These are phyloP conservation scores for Sporothrix schenckii DNA, from an alignment of 2,329 filamentous ascomycete genomes.

Conservation along the genomic window DNA sequence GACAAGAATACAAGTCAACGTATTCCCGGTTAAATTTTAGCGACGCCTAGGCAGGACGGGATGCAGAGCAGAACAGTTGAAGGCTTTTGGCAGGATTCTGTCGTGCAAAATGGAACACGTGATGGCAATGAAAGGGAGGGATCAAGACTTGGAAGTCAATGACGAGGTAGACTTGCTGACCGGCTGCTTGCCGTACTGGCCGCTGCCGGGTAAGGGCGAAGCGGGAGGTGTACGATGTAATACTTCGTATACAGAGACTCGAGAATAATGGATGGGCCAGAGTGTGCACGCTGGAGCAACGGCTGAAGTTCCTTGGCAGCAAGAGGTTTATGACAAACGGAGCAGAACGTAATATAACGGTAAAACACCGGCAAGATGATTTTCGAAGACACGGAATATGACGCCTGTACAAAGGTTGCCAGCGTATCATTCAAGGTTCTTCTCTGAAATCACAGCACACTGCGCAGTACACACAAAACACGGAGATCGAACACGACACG, in stretches of 20 bases:
- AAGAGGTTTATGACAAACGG: neutral
- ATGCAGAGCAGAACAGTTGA: neutral
- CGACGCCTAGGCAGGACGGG: neutral
- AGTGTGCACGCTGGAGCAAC: neutral
- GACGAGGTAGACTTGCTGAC: conserved; percentile 15
- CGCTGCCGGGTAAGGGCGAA: conserved; percentile 1
- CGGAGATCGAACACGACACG: conserved; percentile 1
- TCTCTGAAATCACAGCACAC: neutral
- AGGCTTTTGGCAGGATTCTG: conserved; percentile 6
- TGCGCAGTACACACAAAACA: neutral
- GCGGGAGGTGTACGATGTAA: too few relatives aligned
- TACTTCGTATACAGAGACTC: conserved; percentile 2
- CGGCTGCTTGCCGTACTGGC: neutral
- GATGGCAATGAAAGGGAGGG: conserved; percentile 16
- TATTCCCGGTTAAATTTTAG: neutral
- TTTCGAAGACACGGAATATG: neutral
- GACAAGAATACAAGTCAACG: neutral
- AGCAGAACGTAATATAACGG: neutral
- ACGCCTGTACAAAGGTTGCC: neutral
- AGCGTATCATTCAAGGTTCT: neutral
- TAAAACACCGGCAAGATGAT: neutral
- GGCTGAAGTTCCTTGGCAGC: conserved; percentile 12
- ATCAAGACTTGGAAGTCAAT: neutral
- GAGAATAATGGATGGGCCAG: conserved; percentile 13
- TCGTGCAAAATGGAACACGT: neutral